Evolutionary conservation across 2,329 filamentous ascomycete genomes (phyloP).

Genomic region (Apiospora hydei): DNA sequence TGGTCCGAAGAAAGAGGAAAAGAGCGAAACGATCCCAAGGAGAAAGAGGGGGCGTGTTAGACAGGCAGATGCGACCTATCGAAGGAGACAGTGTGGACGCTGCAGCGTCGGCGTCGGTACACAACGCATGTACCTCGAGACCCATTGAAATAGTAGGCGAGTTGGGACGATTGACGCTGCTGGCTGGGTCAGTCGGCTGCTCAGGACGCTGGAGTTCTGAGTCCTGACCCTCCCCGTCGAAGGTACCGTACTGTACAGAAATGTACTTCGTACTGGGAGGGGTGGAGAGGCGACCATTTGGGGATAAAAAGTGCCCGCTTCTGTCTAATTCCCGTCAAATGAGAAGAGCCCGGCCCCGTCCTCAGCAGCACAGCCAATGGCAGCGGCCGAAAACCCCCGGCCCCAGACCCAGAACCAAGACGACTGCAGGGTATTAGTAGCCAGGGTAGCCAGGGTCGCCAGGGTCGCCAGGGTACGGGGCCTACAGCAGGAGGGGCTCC

Average conservation of each 20-base stretch:
- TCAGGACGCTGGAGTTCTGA: background rate
- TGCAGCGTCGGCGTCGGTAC: background rate
- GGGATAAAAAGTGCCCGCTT: background rate
- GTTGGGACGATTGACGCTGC: conserved; percentile 9
- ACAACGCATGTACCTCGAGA: background rate
- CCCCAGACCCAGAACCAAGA: conserved; percentile 8
- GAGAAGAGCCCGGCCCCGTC: conserved; percentile 7
- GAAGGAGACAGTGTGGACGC: background rate
- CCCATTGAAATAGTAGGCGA: background rate
- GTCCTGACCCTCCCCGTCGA: background rate
- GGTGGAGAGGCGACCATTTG: background rate
- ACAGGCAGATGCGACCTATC: background rate
- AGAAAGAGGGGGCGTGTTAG: conserved; percentile 13
- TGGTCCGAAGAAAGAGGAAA: conserved; percentile 8
- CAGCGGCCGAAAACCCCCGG: background rate
- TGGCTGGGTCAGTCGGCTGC: conserved; percentile 1
- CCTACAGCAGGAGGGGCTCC: background rate
- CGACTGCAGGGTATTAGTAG: background rate
- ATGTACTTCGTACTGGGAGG: background rate
- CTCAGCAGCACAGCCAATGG: background rate
- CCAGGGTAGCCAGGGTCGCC: too few relatives aligned
- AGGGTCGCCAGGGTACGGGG: too few relatives aligned
- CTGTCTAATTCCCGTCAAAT: conserved; percentile 9
- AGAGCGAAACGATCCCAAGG: conserved; percentile 14
- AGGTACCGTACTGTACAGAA: background rate